phyloP scores from a whole-genome alignment of 805 yeast species.

The Wickerhamia fluorescens region DNA sequence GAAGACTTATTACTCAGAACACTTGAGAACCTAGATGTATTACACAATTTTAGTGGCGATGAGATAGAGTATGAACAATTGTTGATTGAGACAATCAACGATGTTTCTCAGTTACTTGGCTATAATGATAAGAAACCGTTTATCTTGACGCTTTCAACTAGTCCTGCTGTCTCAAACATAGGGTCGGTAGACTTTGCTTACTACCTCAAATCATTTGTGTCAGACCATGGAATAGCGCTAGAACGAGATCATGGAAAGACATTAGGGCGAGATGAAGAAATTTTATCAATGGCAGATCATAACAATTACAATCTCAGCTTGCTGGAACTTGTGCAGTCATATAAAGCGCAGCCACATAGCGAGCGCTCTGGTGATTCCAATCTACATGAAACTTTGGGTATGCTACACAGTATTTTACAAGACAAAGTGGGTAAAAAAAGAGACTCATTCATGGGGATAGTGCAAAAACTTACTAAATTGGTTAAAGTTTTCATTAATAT shows the following conservation, averaged over 20 bases:
- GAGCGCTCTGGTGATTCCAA: too few relatives aligned
- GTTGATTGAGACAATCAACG: conserved; percentile 8
- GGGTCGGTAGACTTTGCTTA: neutral
- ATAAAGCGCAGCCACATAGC: too few relatives aligned
- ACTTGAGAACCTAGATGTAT: conserved; percentile 11
- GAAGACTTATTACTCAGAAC: conserved; percentile 13
- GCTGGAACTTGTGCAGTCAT: too few relatives aligned
- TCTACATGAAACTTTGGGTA: too few relatives aligned
- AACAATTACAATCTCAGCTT: too few relatives aligned
- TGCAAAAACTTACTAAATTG: conserved; percentile 10
- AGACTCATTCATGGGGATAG: conserved; percentile 11
- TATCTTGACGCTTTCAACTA: too few relatives aligned
- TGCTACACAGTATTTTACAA: too few relatives aligned
- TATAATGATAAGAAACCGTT: conserved; percentile 11
- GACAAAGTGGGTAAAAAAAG: too few relatives aligned
- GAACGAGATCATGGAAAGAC: too few relatives aligned
- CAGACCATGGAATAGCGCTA: conserved; percentile 1
- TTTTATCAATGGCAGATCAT: too few relatives aligned
- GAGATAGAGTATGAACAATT: conserved; percentile 9
- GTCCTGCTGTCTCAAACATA: too few relatives aligned
- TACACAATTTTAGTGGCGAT: conserved; percentile 7
- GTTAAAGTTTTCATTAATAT: conserved; percentile 11
- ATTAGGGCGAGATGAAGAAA: too few relatives aligned
- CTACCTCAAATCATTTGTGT: neutral
- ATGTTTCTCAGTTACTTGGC: conserved; percentile 10